phyloP scores from a whole-genome alignment of 495 filamentous ascomycete species.

The Astrothelium macrocarpum region DNA sequence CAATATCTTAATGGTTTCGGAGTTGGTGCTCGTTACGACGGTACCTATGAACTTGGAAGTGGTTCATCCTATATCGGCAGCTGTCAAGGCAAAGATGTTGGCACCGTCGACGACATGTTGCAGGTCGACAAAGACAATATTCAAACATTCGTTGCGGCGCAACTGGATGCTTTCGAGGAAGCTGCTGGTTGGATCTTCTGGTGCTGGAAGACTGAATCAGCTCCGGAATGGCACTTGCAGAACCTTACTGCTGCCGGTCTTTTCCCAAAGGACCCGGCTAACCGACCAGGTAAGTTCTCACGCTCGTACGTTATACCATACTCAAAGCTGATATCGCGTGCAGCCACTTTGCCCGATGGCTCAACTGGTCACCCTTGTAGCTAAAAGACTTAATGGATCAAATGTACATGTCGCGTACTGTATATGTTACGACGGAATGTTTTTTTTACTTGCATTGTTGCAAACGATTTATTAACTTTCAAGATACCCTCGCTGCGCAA shows the following conservation, averaged over 20 bases:
- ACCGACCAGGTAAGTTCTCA: conserved; percentile 1
- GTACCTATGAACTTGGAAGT: conserved; percentile 35
- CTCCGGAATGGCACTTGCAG: conserved; percentile 83
- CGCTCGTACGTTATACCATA: background rate
- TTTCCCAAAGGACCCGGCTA: conserved; percentile 42
- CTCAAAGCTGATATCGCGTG: background rate
- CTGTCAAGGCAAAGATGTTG: conserved; percentile 50
- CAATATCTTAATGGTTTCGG: conserved; percentile 40
- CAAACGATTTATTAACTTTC: background rate
- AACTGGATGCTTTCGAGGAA: conserved; percentile 64
- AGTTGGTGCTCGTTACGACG: conserved; percentile 43
- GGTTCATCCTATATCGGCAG: conserved; percentile 42
- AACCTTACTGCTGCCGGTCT: conserved; percentile 48
- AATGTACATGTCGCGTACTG: background rate
- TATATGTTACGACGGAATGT: background rate
- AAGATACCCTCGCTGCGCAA: background rate
- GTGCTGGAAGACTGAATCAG: conserved; percentile 77
- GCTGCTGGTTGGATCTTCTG: conserved; percentile 69
- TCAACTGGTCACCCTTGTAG: background rate
- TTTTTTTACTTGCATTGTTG: background rate
- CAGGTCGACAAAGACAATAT: conserved; percentile 47
- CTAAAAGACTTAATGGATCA: background rate
- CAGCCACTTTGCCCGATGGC: background rate
- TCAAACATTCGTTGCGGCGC: conserved; percentile 56
- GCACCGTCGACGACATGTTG: conserved; percentile 44